Base-by-base conservation (phyloP, 257 asterid genomes). In the Galeopsis tetrahit region DNA sequence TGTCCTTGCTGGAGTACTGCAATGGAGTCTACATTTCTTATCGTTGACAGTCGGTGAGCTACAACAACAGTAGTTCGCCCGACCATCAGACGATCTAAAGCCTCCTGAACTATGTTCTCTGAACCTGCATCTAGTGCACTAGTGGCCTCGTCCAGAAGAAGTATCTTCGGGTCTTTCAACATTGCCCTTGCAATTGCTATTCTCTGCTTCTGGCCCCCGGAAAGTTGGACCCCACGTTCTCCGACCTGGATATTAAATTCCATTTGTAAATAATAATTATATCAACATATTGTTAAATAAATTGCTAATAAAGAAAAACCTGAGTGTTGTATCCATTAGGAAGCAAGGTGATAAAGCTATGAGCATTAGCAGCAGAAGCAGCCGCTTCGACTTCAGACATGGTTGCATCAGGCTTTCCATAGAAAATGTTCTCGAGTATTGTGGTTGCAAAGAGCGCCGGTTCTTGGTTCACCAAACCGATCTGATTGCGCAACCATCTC, bases 371-470 rank as follows among this genome's bases (percentile, higher is more conserved):
- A 51, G 98, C 98, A 48, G 91, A 81, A 38, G 99, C 82, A 56
- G 99, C 96, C 39, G 95, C 96, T 79, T 95, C 98, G 21, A 95
- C 96, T 81, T 89, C 96, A 0, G 80, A 90, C 95, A 87, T 90
- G 81, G 93, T 88, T 36, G 99, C 99, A 51, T 89, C 96, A 7
- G 97, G 90, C 83, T 92, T 95, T 66, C 99, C 99, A 7, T 95
- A 92, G 2, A 95, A 78, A 75, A 95, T 95, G 77, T 95, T 95
- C 66, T 95, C 99, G 33, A 90, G 96, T 66, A 95, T 92, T 7
- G 98, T 88, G 79, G 99, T 95, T 46, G 99, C 99, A 74, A 95
- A 95, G 52, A 95, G 93, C 0, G 99, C 97, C 0, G 99, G 99
- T 80, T 95, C 99, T 90, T 95, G 99, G 77, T 95, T 95, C 80